Conservation (phyloP, 108 stramenopile genomes). For the Skeletonema potamos region DNA sequence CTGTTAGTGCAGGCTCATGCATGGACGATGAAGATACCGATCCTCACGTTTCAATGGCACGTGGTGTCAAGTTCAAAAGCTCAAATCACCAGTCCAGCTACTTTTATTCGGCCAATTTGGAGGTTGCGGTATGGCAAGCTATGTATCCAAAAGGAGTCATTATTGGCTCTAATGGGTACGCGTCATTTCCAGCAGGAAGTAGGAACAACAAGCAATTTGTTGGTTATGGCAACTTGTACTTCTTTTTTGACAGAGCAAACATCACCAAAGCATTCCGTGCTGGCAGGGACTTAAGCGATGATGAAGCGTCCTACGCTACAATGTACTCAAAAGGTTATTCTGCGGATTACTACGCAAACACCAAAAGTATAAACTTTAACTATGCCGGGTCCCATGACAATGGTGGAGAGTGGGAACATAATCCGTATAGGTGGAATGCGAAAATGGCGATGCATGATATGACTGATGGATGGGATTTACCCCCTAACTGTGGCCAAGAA, state of each 20-base stretch:
- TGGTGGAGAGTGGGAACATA: slow-evolving; percentile 67
- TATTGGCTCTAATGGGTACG: slow-evolving; percentile 78
- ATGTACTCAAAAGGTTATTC: slow-evolving; percentile 48
- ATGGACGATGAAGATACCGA: slow-evolving; percentile 93
- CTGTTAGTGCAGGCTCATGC: slow-evolving; percentile 78
- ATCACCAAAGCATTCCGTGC: slow-evolving; percentile 85
- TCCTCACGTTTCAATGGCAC: slow-evolving; percentile 90
- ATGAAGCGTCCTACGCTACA: slow-evolving; percentile 75
- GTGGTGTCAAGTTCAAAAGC: slow-evolving; percentile 90
- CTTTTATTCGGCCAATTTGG: slow-evolving; percentile 75
- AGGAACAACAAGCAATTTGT: slow-evolving; percentile 67
- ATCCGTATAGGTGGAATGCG: slow-evolving; percentile 82
- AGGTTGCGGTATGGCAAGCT: slow-evolving; percentile 88
- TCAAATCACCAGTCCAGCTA: slow-evolving; percentile 68
- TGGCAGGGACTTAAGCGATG: slow-evolving; percentile 58
- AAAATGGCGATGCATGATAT: slow-evolving; percentile 83
- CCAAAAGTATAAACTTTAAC: slow-evolving; percentile 59
- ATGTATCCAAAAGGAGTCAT: slow-evolving; percentile 90
- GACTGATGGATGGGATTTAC: slow-evolving; percentile 91
- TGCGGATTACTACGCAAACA: slow-evolving; percentile 58
- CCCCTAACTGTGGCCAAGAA: slow-evolving; percentile 84
- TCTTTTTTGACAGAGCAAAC: slow-evolving; percentile 91
- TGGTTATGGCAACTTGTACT: slow-evolving; percentile 89
- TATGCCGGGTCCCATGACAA: slow-evolving; percentile 61
- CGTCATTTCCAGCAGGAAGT: slow-evolving; percentile 82